A percentile compares a stretch with the other conserved stretches of the same genome.
These are phyloP conservation scores for Nectriaceae sp. DNA, from an alignment of 2,329 filamentous ascomycete genomes.

Conservation along the genomic window DNA sequence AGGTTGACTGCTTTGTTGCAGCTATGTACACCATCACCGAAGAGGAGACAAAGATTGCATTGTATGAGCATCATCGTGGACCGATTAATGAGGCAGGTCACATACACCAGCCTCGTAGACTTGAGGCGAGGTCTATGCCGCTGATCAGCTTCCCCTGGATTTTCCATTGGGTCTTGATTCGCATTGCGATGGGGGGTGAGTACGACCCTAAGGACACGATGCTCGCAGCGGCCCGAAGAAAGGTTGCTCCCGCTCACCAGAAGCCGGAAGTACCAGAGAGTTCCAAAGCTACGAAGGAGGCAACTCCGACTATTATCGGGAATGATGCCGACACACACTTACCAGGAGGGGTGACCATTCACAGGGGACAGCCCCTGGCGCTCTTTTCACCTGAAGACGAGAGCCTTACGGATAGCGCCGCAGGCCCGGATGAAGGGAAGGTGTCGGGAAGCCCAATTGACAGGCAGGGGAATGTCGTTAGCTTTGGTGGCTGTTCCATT, in stretches of 20 bases:
- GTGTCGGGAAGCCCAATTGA: not conserved
- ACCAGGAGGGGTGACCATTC: conserved; percentile 19
- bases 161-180: conserved; percentile 62
- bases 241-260: not conserved
- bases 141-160: conserved; percentile 95
- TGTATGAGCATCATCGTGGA: conserved; percentile 43
- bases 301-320: conserved; percentile 4
- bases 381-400: conserved; percentile 16
- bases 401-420: not conserved
- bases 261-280: not conserved
- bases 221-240: conserved; percentile 14
- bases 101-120: conserved; percentile 18
- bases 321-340: conserved; percentile 14
- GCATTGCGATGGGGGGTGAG: conserved; percentile 31
- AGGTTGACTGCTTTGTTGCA: conserved; percentile 72
- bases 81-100: conserved; percentile 36
- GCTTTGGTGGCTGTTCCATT: not conserved
- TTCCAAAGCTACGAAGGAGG: not conserved
- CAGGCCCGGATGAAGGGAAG: conserved; percentile 4
- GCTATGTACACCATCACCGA: conserved; percentile 88
- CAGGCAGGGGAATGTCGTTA: not conserved
- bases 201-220: conserved; percentile 22
- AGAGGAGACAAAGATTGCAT: conserved; percentile 63
- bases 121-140: conserved; percentile 60
- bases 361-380: conserved; percentile 18